A percentile compares a stretch with the other conserved stretches of the same genome.
These are phyloP conservation scores for Pseudogymnoascus sp. DNA, from an alignment of 2,329 filamentous ascomycete genomes.

Conservation along the genomic window DNA sequence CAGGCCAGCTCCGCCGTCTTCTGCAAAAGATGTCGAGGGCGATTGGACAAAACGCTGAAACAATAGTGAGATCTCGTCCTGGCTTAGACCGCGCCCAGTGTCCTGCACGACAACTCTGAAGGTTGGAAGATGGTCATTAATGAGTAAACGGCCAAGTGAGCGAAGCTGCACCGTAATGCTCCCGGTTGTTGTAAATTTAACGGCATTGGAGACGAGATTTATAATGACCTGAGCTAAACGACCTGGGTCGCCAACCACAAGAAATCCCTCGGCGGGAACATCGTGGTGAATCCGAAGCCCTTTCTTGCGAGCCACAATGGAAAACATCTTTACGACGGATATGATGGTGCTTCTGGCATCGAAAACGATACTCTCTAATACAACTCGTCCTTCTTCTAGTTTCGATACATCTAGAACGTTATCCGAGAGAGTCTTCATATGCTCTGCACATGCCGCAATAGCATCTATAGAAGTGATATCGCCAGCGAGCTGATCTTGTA, in stretches of 20 bases:
- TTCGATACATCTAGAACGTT: conserved; percentile 68
- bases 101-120: conserved; percentile 68
- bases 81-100: conserved; percentile 64
- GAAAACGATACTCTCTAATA: conserved; percentile 13
- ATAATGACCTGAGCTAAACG: conserved; percentile 72
- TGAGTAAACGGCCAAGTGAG: conserved; percentile 5
- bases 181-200: conserved; percentile 68
- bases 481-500: neutral
- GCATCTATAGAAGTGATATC: conserved; percentile 42
- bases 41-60: conserved; percentile 77
- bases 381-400: conserved; percentile 43
- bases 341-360: conserved; percentile 15
- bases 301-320: conserved; percentile 14
- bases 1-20: conserved; percentile 71
- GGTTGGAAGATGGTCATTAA: conserved; percentile 42
- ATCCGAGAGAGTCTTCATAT: conserved; percentile 73
- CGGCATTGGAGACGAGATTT: conserved; percentile 71
- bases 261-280: neutral
- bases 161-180: conserved; percentile 36
- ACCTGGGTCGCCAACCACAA: conserved; percentile 52
- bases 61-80: conserved; percentile 63
- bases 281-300: conserved; percentile 25
- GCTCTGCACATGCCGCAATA: conserved; percentile 68
- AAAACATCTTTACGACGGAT: conserved; percentile 17
- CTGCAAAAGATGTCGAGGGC: conserved; percentile 64